These are phyloP conservation scores for Rubia peregrina DNA, from an alignment of 305 asterid genomes.

Conservation along the genomic window DNA sequence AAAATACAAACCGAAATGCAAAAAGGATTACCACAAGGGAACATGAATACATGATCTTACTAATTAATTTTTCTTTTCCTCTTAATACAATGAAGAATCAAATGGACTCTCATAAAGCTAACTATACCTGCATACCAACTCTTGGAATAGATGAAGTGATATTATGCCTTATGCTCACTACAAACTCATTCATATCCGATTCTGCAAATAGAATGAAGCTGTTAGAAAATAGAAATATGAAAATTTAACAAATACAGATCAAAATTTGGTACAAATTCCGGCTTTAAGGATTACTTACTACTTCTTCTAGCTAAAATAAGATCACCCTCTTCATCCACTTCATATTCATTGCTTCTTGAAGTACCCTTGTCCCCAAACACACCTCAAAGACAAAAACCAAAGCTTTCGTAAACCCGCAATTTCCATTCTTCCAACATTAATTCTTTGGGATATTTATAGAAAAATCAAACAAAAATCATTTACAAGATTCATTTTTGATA, in stretches of 20 bases:
- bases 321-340: slow-evolving; percentile 92
- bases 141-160: slow-evolving; percentile 85
- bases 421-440: background rate
- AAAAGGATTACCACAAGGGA: no score
- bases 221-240: background rate
- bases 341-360: slow-evolving; percentile 31
- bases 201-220: slow-evolving; percentile 33
- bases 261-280: background rate
- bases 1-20: no score
- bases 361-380: slow-evolving; percentile 13
- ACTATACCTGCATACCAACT: slow-evolving; percentile 85
- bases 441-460: background rate
- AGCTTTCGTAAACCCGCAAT: background rate
- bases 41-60: background rate
- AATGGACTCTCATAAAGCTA: background rate
- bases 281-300: slow-evolving; percentile 30
- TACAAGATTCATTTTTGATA: background rate
- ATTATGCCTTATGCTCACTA: slow-evolving; percentile 58
- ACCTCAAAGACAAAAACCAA: slow-evolving; percentile 13
- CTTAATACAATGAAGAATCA: background rate
- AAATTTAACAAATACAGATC: background rate
- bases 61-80: background rate
- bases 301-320: slow-evolving; percentile 49
- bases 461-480: background rate
- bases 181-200: slow-evolving; percentile 39